A percentile compares a stretch with the other conserved stretches of the same genome.
These are phyloP conservation scores for Emmonsiellopsis sp. DNA, from an alignment of 2,329 filamentous ascomycete species.

Conservation along the genomic window DNA sequence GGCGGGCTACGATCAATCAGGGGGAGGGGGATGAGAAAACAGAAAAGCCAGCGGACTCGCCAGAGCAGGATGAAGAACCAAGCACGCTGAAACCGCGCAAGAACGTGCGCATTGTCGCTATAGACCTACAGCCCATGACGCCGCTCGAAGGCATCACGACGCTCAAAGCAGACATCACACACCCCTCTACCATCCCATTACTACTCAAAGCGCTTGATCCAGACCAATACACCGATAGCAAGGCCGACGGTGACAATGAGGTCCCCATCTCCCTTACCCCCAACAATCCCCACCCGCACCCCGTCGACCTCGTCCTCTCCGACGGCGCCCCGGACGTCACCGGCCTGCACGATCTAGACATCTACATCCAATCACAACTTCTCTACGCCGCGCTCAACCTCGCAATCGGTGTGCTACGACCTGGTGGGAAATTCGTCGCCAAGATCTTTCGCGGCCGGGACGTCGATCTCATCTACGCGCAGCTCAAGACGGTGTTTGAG, in stretches of 20 bases:
- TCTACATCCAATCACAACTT: constrained; percentile 93
- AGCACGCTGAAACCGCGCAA: constrained; percentile 42
- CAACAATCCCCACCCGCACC: constrained; percentile 53
- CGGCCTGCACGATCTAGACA: constrained; percentile 91
- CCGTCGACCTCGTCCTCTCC: constrained; percentile 86
- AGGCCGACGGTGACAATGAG: constrained; percentile 26
- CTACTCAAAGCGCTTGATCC: constrained; percentile 77
- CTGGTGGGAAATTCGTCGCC: constrained; percentile 91
- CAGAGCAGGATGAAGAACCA: constrained; percentile 16
- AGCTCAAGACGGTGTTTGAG: constrained; percentile 84
- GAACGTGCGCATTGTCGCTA: constrained; percentile 87
- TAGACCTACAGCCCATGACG: constrained; percentile 93
- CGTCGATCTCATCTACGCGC: constrained; percentile 89
- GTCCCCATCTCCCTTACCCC: constrained; percentile 24
- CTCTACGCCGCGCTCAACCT: constrained; percentile 91
- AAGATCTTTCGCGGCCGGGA: constrained; percentile 95
- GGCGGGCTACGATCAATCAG: constrained; percentile 13
- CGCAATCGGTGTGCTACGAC: constrained; percentile 81
- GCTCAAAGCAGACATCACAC: constrained; percentile 90
- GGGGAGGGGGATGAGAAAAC: constrained; percentile 13
- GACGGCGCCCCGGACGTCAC: constrained; percentile 96
- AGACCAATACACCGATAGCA: constrained; percentile 45
- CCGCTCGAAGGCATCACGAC: constrained; percentile 87
- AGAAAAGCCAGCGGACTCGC: constrained; percentile 5
- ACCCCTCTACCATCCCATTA: constrained; percentile 86